phyloP scores from a whole-genome alignment of 2,329 filamentous ascomycete genomes.

The Colletotrichum horii region DNA sequence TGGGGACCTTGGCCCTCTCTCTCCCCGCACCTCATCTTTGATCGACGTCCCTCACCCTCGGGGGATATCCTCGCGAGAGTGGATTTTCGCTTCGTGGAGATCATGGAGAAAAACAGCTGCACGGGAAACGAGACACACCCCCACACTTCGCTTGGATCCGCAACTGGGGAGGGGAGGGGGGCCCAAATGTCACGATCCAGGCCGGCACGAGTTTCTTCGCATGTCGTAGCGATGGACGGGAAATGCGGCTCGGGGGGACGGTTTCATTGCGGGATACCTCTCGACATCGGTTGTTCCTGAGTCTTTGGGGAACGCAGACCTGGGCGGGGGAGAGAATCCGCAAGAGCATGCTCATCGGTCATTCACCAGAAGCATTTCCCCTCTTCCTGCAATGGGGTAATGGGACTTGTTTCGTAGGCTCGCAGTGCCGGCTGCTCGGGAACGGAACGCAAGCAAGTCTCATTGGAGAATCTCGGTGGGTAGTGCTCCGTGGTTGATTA shows the following conservation, averaged over 20 bases:
- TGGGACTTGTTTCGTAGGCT: neutral
- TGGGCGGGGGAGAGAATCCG: neutral
- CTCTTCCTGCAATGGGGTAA: neutral
- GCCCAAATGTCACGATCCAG: neutral
- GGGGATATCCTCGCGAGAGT: neutral
- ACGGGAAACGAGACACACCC: neutral
- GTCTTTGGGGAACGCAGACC: neutral
- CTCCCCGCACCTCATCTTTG: neutral
- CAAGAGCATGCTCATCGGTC: neutral
- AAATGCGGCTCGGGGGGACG: neutral
- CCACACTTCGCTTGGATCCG: neutral
- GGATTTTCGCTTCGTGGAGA: neutral
- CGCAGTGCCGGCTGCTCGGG: neutral
- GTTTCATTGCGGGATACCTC: neutral
- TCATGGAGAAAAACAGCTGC: neutral
- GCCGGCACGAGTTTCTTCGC: rapidly evolving
- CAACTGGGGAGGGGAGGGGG: neutral
- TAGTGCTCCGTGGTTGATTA: slow-evolving; percentile 2
- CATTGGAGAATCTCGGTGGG: neutral
- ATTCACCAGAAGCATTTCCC: neutral
- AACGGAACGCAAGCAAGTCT: neutral
- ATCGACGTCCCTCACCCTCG: neutral
- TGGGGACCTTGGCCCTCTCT: neutral
- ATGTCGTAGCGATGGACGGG: neutral
- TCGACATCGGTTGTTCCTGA: neutral